Base-by-base conservation (phyloP, 2,329 filamentous ascomycete genomes). In the Aspergillus felis region DNA sequence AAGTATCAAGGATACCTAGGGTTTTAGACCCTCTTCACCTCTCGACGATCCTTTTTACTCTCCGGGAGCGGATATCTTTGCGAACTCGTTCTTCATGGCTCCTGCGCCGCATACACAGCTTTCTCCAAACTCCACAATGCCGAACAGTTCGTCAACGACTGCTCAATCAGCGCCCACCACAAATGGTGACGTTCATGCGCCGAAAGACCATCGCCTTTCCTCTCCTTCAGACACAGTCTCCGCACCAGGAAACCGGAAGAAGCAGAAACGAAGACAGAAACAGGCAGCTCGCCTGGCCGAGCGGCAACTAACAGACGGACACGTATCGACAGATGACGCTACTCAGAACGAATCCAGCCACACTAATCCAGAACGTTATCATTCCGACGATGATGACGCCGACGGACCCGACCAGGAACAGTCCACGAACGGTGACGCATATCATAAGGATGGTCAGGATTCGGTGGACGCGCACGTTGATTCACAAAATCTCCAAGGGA, bases 201-300 rank as follows among this genome's bases (percentile, higher is more conserved):
- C 58, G 59, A 61, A 53, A 42, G 59, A 59, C 28, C 47, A 49
- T 51, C 50, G 14, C 41, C 55, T 51, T 29, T 51, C 51, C 4
- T 55, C 62, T 9, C 49, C 54, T 9, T 27, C 60, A 54, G 66
- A 67, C 44, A 41, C 56, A 17, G 64, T 64, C 51, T 76, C 79
- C 48, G 79, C 79, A 48, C 70, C 81, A 8, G 88, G 92, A 53
- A 97, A 96, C 77, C 87, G 90, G 71, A 97, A 97, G 82, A 97
- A 97, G 81, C 90, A 94, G 75, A 97, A 96, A 81, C 86, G 92
- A 65, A 85, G 92, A 64, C 88, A 90, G 71, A 97, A 97, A 74
- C 81, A 85, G 76, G 89, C 89, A 35, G 89, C 90, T 32, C 88
- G 87, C 59, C 85, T 88, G 70, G 84, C 84, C 29, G 81, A 81